Evolutionary conservation across 2,329 filamentous ascomycete species (phyloP), one percentile per base, ranked within the genome.

Genomic region (Diplodia intermedia): DNA sequence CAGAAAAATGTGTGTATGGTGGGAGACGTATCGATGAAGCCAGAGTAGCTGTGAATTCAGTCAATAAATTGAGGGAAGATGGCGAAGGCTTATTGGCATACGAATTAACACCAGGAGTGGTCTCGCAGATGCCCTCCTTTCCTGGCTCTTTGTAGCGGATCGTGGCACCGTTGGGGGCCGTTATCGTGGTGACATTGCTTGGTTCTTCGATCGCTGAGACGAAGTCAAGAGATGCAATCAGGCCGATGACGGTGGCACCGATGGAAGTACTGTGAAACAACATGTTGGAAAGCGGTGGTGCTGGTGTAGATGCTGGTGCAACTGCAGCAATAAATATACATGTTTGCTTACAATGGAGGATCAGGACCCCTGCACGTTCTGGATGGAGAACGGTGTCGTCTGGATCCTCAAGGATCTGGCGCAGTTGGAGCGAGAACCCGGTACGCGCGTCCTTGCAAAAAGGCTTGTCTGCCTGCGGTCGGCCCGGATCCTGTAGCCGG

Each of bases 1-100:
- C 86, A 88, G 75, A 89, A 90, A 75, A 88, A 89, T 29, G 84
- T 87, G 71, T 86, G 65, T 8, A 15, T 9, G 9, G 31, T 61
- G 2, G 54, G 31, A 23, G 65, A 67, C 3, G 55, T 47, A 12
- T 67, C 54, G n/a, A 67, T 67, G 55, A 50, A 67, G 20, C 65
- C 65, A 11, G 65, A 67, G 43, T 67, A 67, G 23, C 65, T 67
- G 47, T 2, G 23, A 9, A 33, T 7, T 2, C 14, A 9, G 12
- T 60, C 38, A 47, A 23, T 7, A 11, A 38, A 38, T 2, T 29
- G 14, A 4, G 29, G 2, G 2, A 4, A 12, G 11, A 11, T n/a
- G 11, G 7, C 2, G 56, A 4, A 9, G 1, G 18, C 20, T 23
- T 61, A 0, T 2, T 7, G 4, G 47, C 56, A 72, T 78, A 79